phyloP scores from a whole-genome alignment of 257 asterid genomes.

The Perilla frutescens region DNA sequence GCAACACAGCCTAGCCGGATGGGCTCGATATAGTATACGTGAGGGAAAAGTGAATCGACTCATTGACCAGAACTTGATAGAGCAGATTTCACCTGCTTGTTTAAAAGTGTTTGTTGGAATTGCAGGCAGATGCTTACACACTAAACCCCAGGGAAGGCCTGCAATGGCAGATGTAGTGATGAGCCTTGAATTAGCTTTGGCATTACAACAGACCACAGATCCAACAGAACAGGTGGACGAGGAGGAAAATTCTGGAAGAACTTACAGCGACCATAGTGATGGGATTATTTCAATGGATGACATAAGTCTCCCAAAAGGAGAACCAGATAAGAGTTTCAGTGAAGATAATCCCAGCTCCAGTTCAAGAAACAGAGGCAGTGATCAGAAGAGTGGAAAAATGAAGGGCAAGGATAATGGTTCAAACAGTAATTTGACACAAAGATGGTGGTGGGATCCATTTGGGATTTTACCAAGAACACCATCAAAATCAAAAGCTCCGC shows the following conservation, averaged over 20 bases:
- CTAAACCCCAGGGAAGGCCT: constrained; percentile 64
- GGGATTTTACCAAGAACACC: constrained; percentile 55
- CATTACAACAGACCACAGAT: constrained; percentile 45
- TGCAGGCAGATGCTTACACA: constrained; percentile 66
- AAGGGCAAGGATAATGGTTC: constrained; percentile 41
- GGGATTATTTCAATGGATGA: constrained; percentile 56
- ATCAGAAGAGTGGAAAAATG: constrained; percentile 36
- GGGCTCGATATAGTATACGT: constrained; percentile 66
- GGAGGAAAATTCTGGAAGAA: constrained; percentile 44
- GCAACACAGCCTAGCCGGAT: constrained; percentile 59
- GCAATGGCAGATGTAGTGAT: constrained; percentile 67
- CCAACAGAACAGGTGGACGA: constrained; percentile 44
- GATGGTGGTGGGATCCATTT: constrained; percentile 65
- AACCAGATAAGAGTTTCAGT: constrained; percentile 39
- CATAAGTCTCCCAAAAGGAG: constrained; percentile 41
- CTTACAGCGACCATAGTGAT: constrained; percentile 53
- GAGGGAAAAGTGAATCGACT: constrained; percentile 60
- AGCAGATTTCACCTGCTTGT: constrained; percentile 57
- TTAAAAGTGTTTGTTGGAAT: constrained; percentile 59
- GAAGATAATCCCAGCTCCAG: constrained; percentile 41
- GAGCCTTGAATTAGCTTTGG: constrained; percentile 62
- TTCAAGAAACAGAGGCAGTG: constrained; percentile 39
- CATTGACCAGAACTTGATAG: constrained; percentile 52
- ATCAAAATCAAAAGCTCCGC: constrained; percentile 48
- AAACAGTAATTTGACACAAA: constrained; percentile 23